Evolutionary conservation across 164 flowering plant genomes (phyloP), one percentile per base, ranked within the genome.

Genomic region (Vitis rotundifolia): DNA sequence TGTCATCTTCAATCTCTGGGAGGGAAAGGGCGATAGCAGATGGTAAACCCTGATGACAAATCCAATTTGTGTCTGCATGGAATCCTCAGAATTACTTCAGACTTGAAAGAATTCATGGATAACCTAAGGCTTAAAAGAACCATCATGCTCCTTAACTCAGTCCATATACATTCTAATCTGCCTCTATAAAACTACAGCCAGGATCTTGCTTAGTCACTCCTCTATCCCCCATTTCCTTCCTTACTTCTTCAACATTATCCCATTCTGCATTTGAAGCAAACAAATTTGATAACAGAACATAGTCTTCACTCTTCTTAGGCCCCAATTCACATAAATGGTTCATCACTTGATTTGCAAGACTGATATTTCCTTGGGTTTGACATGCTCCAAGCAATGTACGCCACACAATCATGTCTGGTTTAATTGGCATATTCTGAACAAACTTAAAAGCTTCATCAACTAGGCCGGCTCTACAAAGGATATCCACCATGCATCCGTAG

Each of bases 401-500:
- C 78, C 81, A 75, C 18, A 75, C 51, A 6, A 75, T 63, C 19
- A 58, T 71, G 63, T 81, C 81, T 18, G 86, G 79, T 26, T 71
- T 58, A 49, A 73, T 48, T 3, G 76, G 83, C 83, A 81, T 78
- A 47, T 29, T 64, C 47, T 70, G 52, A 31, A 80, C 69, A 67
- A 83, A 74, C 50, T 78, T 69, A 54, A 76, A 63, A 47, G 83
- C 83, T 70, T 82, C 79, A 16, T 50, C n/a, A 47, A 80, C 65
- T 50, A 72, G 61, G 64, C 82, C 81, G 31, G 70, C 79, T 71
- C 81, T 70, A 54, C 82, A 79, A 10, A 79, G 74, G 51, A 82
- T 76, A 77, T 82, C 85, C n/a, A 82, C 82, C 82, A 79, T 73
- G 70, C 79, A 82, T 26, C 77, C 77, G n/a, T 74, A 80, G 63